These are phyloP conservation scores for Tricholoma furcatifolium DNA, from an alignment of 768 basidiomycete genomes.

Conservation along the genomic window DNA sequence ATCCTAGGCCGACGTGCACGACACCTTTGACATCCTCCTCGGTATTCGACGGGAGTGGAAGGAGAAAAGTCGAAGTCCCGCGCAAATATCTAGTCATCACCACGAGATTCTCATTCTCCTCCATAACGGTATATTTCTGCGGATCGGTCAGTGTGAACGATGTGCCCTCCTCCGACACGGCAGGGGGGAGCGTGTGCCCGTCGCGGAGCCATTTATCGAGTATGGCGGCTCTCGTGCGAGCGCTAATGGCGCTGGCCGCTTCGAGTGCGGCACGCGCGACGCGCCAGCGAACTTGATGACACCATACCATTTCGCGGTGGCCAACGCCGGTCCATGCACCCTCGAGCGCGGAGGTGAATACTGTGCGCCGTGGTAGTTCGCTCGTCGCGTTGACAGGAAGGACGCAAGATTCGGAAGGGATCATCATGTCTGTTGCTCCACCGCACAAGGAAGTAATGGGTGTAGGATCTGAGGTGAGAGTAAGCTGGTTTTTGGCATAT, in stretches of 20 bases:
- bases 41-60: constrained; percentile 38
- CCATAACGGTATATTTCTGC: constrained; percentile 35
- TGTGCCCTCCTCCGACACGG: constrained; percentile 7
- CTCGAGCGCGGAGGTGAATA: constrained; percentile 86
- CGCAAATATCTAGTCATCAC: constrained; percentile 37
- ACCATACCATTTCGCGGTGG: constrained; percentile 98
- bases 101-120: constrained; percentile 35
- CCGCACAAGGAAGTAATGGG: constrained; percentile 87
- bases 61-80: constrained; percentile 44
- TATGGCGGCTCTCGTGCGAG: constrained; percentile 29
- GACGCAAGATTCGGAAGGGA: constrained; percentile 87
- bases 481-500: constrained; percentile 47
- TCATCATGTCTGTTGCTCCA: constrained; percentile 88
- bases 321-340: constrained; percentile 96
- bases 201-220: constrained; percentile 73
- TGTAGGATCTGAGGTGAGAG: constrained; percentile 46
- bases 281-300: constrained; percentile 92
- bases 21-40: constrained; percentile 35
- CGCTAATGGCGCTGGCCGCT: constrained; percentile 37
- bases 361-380: constrained; percentile 48
- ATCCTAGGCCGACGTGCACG: constrained; percentile 62
- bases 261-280: constrained; percentile 80
- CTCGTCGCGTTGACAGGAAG: constrained; percentile 35
- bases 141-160: constrained; percentile 20
- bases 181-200: constrained; percentile 46